Base-by-base conservation (phyloP, 1,284 basidiomycete species). In the Cerrena zonata region DNA sequence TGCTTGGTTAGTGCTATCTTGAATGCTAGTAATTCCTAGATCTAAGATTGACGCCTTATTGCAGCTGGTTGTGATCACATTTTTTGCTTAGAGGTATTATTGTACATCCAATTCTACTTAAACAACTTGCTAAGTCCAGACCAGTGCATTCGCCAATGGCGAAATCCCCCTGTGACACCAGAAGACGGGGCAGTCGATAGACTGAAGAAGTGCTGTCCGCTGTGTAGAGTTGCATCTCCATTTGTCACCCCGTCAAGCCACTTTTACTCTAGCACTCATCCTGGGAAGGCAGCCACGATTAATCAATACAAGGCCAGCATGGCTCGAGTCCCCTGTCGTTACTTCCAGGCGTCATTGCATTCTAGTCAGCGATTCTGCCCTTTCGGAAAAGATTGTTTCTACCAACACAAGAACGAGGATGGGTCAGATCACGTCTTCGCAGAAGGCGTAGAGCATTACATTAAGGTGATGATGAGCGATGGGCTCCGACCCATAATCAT, bases 311-410 rank as follows among this genome's bases (percentile, higher is more conserved):
- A 82, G 64, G 73, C 73, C 2, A 88, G 85, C 59, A 87, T 87
- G 82, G 72, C 76, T 2, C 77, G 73, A 30, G 71, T 86, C 4
- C 72, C 78, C 76, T 46, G n/a, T 27, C 25, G 85, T 49, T 80
- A 87, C 59, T 89, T 89, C 62, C 68, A 76, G 50, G 60, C 69
- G 41, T 81, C 84, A n/a, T 60, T 58, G 3, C 60, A 66, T 1
- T 53, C 61, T 26, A 15, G 7, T 7, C 69, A 70, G 37, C 78
- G 80, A 0, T 74, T 74, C 48, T 89, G 86, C 65, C 86, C 85
- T 1, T 89, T 86, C 56, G 87, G 86, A 24, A 72, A 71, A 41
- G 86, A 89, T 51, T 89, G 86, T 61, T 87, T 89, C 61, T 89
- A 88, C 61, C 74, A 79, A 57, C 86, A 89, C 59, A 60, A 70